Base-by-base conservation (phyloP, 805 yeast species). In the Yarrowia osloensis region DNA sequence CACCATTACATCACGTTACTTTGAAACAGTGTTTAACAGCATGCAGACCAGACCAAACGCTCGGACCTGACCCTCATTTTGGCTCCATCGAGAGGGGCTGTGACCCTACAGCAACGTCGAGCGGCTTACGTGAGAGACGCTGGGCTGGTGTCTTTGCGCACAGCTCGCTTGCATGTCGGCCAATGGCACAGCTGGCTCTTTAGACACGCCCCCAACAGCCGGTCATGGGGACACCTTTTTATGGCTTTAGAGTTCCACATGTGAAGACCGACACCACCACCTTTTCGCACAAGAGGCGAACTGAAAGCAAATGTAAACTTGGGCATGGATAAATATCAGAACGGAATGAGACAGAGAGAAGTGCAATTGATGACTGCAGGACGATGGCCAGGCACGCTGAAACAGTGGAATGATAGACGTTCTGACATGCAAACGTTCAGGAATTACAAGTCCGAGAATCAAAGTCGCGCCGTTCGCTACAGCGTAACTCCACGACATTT, bases 141-240 rank as follows among this genome's bases (percentile, higher is more conserved):
- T 28, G 7, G 54, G n/a, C 4, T 29, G n/a, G 54, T 33, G 22
- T 22, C 37, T 33, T 47, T n/a, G 24, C 54, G n/a, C 29, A 2
- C 11, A 24, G 5, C 28, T 3, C 19, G 19, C 52, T 28, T 21
- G n/a, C 54, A 19, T 19, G 21, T 8, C 21, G 55, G 13, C 40
- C 26, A 49, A 29, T 49, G 39, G 24, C 21, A 11, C 31, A 6
- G 5, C 22, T 4, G 11, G 26, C 26, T 19, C 55, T 28, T 1
- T n/a, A 7, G 15, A 28, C 37, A 50, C 24, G 24, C 22, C 44
- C 42, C 59, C 44, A 24, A 52, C 44, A 33, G n/a, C 33, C 12
- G 61, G 61, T 54, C 61, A 54, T 54, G 61, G 61, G 61, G 24
- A 54, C 61, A n/a, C 22, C 39, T 29, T 28, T 13, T 22, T 33